Base-by-base conservation (phyloP, 805 yeast species). In the Metschnikowia santaceciliae region DNA sequence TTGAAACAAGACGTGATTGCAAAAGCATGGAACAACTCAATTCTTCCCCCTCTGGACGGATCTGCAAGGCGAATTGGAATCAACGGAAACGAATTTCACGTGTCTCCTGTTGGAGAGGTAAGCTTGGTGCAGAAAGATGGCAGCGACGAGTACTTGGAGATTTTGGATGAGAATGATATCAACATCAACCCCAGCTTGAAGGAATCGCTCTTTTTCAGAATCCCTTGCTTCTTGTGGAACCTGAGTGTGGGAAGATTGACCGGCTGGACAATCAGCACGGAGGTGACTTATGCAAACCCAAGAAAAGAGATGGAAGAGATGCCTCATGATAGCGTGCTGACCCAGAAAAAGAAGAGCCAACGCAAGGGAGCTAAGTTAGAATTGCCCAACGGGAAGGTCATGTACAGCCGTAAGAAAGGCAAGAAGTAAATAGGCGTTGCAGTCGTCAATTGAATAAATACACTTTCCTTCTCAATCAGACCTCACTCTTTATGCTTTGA, bases 351-450 rank as follows among this genome's bases (percentile, higher is more conserved):
- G n/a, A 34, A 43, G n/a, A 39, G 41, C 11, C 42, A 52, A 32
- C 47, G 47, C 17, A 66, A 63, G 46, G 81, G 79, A 8, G 75
- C 75, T 50, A 78, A 74, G 55, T 64, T 70, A 42, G 80, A 73
- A 46, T 68, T 83, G 52, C 85, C 86, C 8, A 83, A 83, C 59
- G 88, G 88, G 0, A 82, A 82, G 61, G 79, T 80, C 10, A 72
- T 80, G 15, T 72, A 71, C 49, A 67, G 49, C 23, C 54, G 62
- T 4, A 59, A 54, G 26, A 53, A 53, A 46, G 49, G 54, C 13
- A 53, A 50, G 39, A 34, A 34, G 19, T 43, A 44, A 34, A 8
- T 35, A 36, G 34, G 40, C 38, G 46, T 32, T 37, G 26, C 37
- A n/a, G 46, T 42, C 46, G 38, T 33, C 46, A 42, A 32, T 23